Base-by-base conservation (phyloP, 1,284 basidiomycete genomes). In the Heterobasidion occidentale region DNA sequence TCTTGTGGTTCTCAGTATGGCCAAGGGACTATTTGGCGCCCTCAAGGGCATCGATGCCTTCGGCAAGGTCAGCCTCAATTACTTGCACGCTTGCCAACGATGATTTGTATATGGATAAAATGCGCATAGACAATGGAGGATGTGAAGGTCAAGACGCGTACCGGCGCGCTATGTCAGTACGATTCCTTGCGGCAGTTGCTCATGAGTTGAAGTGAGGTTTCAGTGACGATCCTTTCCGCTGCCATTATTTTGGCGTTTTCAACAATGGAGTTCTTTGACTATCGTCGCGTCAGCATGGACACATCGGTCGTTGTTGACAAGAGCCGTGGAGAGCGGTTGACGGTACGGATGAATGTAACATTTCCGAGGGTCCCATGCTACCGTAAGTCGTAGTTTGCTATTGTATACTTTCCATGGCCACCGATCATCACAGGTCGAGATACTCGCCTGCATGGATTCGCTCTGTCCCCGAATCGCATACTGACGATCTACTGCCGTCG, bases 301-400 rank as follows among this genome's bases (percentile, higher is more conserved):
- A 95, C 94, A 7, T 91, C 90, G 4, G 88, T 97, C 62, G 79
- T 92, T 36, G 94, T 98, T 33, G 97, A 99, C 78, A 83, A 88
- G 70, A 93, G 91, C 65, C 79, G 97, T 67, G 96, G 95, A 52
- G 94, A 99, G 76, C 94, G 92, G 70, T 75, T 99, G 62, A 91
- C 90, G 11, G 92, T 98, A 49, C 86, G 88, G 67, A 76, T 99
- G 74, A 95, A 99, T 68, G 77, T 99, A 57, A 94, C 92, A 2
- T 99, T 99, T 74, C 96, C 97, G 0, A 82, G 93, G 62, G 94
- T 99, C 35, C 97, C 97, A 36, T 99, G 97, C 74, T 99, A 97
- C 74, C 75, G 94, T 96, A 70, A 75, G 92, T 81, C 20, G 34
- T 36, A 44, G 1, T n/a, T 35, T 27, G 27, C 44, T 33, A 47